Percentiles rank a stretch among this genome's conserved stretches.
These are phyloP conservation scores for Paramyrothecium roridum DNA, from an alignment of 2,329 filamentous ascomycete genomes.

Conservation along the genomic window DNA sequence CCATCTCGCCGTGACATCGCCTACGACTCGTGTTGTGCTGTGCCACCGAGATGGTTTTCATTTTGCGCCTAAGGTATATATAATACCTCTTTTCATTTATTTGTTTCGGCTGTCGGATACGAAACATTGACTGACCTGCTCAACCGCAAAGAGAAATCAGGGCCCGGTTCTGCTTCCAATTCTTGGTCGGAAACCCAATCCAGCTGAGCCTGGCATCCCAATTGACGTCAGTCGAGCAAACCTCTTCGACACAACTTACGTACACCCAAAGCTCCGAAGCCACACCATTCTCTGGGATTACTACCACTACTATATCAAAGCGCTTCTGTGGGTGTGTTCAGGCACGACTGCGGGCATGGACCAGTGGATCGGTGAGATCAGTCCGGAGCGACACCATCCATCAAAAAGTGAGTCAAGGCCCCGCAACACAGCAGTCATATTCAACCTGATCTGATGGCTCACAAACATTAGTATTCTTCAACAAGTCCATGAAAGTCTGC, in stretches of 20 bases:
- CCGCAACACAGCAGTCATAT: too few species aligned
- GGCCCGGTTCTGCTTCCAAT: conserved; percentile 13
- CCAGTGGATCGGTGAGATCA: conserved; percentile 37
- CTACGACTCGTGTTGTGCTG: conserved; percentile 33
- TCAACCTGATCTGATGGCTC: not conserved
- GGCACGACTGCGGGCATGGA: conserved; percentile 36
- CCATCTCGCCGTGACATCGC: conserved; percentile 37
- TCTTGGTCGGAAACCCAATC: conserved; percentile 9
- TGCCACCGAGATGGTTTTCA: conserved; percentile 40
- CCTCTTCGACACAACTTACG: conserved; percentile 43
- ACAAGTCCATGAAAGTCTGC: conserved; percentile 32
- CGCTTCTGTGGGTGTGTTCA: conserved; percentile 24
- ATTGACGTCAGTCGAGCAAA: conserved; percentile 38
- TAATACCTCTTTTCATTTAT: not conserved
- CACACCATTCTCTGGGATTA: conserved; percentile 34
- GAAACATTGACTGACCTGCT: not conserved
- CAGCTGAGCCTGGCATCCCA: conserved; percentile 29
- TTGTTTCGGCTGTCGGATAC: not conserved
- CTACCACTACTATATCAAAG: conserved; percentile 37
- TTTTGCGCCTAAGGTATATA: conserved; percentile 32
- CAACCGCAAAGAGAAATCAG: conserved; percentile 7
- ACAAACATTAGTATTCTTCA: conserved; percentile 32
- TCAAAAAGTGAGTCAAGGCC: conserved; percentile 13
- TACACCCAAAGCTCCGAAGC: conserved; percentile 35
- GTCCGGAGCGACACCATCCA: conserved; percentile 24